Conservation (phyloP, 768 basidiomycete species). For the Tricholoma terreum region DNA sequence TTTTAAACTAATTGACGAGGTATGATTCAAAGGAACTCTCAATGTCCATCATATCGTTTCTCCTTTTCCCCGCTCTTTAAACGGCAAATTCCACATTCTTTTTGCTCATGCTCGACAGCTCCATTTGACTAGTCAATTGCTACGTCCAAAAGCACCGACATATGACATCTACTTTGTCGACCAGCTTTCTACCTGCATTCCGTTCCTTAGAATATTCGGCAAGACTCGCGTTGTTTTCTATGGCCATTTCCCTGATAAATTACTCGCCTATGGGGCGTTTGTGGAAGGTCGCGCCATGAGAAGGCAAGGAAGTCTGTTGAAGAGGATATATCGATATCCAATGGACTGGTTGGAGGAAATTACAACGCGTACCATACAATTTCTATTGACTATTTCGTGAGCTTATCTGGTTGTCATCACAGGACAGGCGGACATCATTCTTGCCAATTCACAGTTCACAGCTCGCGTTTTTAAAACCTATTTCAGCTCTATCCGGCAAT, state of each 20-base stretch:
- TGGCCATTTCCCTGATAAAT: slow-evolving; percentile 96
- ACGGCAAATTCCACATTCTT: slow-evolving; percentile 83
- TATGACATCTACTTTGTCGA: slow-evolving; percentile 93
- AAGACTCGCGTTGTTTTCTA: slow-evolving; percentile 91
- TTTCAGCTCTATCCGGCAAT: slow-evolving; percentile 62
- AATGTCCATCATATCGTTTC: slow-evolving; percentile 67
- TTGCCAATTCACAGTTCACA: slow-evolving; percentile 92
- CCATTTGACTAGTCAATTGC: slow-evolving; percentile 69
- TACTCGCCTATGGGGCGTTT: slow-evolving; percentile 72
- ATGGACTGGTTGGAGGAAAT: slow-evolving; percentile 89
- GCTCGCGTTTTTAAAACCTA: slow-evolving; percentile 73
- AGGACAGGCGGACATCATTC: slow-evolving; percentile 88
- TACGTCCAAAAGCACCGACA: slow-evolving; percentile 42
- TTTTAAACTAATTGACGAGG: not conserved
- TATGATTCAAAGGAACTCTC: slow-evolving; percentile 60
- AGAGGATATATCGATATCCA: slow-evolving; percentile 78
- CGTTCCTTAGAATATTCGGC: slow-evolving; percentile 65
- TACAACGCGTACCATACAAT: slow-evolving; percentile 49
- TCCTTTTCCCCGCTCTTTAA: slow-evolving; percentile 76
- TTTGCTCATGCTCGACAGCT: slow-evolving; percentile 88
- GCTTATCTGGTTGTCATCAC: slow-evolving; percentile 8
- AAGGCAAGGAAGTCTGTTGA: slow-evolving; percentile 49
- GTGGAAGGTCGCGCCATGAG: slow-evolving; percentile 49
- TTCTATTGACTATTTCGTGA: not conserved
- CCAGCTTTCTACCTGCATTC: slow-evolving; percentile 90